Evolutionary conservation across 1,139 yeast genomes (phyloP).

Genomic region (Protomyces pachydermus): DNA sequence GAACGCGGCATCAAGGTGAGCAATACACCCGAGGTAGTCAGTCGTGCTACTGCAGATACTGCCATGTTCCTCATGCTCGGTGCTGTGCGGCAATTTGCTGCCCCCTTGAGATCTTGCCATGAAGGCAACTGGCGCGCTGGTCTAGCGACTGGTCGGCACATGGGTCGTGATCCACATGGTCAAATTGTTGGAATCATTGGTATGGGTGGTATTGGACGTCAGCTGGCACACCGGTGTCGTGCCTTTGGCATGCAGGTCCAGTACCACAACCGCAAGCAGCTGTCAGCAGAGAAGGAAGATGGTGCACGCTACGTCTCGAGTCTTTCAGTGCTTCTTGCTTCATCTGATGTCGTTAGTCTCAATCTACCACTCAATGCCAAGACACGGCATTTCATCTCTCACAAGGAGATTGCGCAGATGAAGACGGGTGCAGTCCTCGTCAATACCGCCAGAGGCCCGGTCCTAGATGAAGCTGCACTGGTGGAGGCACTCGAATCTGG

Average conservation of each 20-base stretch:
- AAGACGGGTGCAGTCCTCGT: slow-evolving; percentile 61
- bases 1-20: slow-evolving; percentile 54
- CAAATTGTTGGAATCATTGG: slow-evolving; percentile 41
- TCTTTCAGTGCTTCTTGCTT: slow-evolving; percentile 51
- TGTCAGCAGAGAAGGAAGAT: slow-evolving; percentile 47
- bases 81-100: slow-evolving; percentile 53
- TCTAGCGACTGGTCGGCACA: not conserved
- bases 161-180: slow-evolving; percentile 8
- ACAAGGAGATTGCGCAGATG: slow-evolving; percentile 51
- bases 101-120: slow-evolving; percentile 2
- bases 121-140: slow-evolving; percentile 6
- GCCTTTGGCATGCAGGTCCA: slow-evolving; percentile 62
- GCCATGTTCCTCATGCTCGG: slow-evolving; percentile 59
- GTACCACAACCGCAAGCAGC: slow-evolving; percentile 57
- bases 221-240: slow-evolving; percentile 55
- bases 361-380: slow-evolving; percentile 57
- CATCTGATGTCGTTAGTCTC: slow-evolving; percentile 56
- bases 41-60: slow-evolving; percentile 71
- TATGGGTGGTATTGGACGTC: slow-evolving; percentile 73
- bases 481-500: slow-evolving; percentile 57
- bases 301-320: slow-evolving; percentile 49
- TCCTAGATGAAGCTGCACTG: slow-evolving; percentile 58
- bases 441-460: slow-evolving; percentile 71
- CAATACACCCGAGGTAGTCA: slow-evolving; percentile 64
- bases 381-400: slow-evolving; percentile 57